A percentile compares a stretch with the other conserved stretches of the same genome.
Conservation (phyloP, 2,329 filamentous ascomycete genomes). For the Colletotrichum sp. region DNA sequence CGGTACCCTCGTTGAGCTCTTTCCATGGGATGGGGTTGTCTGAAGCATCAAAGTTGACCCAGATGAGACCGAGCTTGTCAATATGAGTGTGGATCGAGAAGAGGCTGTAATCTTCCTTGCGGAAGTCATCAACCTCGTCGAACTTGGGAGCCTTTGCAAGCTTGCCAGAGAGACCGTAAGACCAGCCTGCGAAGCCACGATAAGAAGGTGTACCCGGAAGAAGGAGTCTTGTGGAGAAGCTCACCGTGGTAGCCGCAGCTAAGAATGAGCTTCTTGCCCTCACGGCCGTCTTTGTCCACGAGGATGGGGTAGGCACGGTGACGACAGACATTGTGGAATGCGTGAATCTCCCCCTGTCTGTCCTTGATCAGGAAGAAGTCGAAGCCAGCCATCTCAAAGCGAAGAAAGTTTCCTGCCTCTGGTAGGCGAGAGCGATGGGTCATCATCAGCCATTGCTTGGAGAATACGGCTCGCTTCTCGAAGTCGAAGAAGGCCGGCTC, state of each 20-base stretch:
- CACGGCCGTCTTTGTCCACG: constrained; percentile 20
- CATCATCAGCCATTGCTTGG: constrained; percentile 35
- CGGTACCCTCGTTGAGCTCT: constrained; percentile 37
- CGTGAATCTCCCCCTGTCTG: constrained; percentile 16
- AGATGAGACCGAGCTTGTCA: constrained; percentile 51
- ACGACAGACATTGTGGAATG: constrained; percentile 22
- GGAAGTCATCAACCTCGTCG: constrained; percentile 42
- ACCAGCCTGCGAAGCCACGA: constrained; percentile 38
- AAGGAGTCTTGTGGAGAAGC: not conserved
- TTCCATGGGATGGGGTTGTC: constrained; percentile 43
- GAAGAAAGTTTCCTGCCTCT: constrained; percentile 15
- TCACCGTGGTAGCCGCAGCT: not conserved
- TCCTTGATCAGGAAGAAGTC: constrained; percentile 23
- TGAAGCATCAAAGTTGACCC: constrained; percentile 50
- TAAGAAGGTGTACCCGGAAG: not conserved
- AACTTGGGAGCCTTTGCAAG: constrained; percentile 49
- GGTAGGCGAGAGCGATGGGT: constrained; percentile 23
- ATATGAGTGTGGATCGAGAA: constrained; percentile 50
- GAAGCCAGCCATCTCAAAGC: constrained; percentile 21
- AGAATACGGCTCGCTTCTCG: constrained; percentile 43
- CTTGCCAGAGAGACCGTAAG: constrained; percentile 45
- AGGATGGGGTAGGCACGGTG: constrained; percentile 21
- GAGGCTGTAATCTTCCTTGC: constrained; percentile 42
- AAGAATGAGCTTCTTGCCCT: not conserved
- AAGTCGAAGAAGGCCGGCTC: constrained; percentile 40